Evolutionary conservation across 768 basidiomycete genomes (phyloP).

Genomic region (Russula vinacea): DNA sequence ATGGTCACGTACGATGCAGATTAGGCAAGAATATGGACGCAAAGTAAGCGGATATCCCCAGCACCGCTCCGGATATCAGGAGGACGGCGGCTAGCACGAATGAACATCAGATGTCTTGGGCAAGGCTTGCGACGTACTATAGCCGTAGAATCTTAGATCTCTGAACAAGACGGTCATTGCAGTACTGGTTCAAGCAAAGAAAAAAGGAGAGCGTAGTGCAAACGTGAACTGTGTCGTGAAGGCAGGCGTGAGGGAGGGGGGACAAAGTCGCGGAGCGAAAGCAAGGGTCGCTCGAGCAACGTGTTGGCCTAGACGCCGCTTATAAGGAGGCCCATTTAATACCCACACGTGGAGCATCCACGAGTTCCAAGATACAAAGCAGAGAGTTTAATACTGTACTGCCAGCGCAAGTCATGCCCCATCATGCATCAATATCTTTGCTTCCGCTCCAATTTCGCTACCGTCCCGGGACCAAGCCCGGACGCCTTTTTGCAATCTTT

Average conservation of each 20-base stretch:
- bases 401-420: not conserved
- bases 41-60: conserved; percentile 15
- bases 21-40: conserved; percentile 23
- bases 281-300: conserved; percentile 8
- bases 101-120: not conserved
- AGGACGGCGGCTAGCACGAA: conserved; percentile 14
- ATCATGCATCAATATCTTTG: not conserved
- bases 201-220: not conserved
- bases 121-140: conserved; percentile 13
- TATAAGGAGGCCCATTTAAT: conserved; percentile 4
- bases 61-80: conserved; percentile 7
- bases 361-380: not conserved
- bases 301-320: conserved; percentile 10
- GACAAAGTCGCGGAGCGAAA: conserved; percentile 1
- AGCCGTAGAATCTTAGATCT: conserved; percentile 22
- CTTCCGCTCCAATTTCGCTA: not conserved
- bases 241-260: not conserved
- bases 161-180: conserved; percentile 27
- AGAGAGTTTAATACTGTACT: not conserved
- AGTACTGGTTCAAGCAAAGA: not conserved
- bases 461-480: too few relatives aligned
- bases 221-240: conserved; percentile 12
- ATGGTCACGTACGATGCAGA: conserved; percentile 22
- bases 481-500: too few relatives aligned
- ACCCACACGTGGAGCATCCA: conserved; percentile 2